A percentile compares a stretch with the other conserved stretches of the same genome.
phyloP scores from a whole-genome alignment of 2,329 filamentous ascomycete species.

The Sarocladiaceae sp. region DNA sequence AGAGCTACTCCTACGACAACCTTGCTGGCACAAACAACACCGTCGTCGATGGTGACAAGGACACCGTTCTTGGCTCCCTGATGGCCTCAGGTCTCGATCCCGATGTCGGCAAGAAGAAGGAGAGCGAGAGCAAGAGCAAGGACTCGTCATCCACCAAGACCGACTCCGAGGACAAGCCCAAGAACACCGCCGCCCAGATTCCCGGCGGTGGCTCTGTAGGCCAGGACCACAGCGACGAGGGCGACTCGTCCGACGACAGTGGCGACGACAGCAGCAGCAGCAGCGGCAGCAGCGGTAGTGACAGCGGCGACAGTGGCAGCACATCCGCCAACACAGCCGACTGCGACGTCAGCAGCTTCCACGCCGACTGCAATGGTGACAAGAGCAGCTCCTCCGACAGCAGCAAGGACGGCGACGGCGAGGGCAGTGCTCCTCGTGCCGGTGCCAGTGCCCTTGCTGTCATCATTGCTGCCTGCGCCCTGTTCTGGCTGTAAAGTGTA shows the following conservation, averaged over 20 bases:
- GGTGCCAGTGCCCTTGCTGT: constrained; percentile 32
- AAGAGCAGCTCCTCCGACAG: constrained; percentile 22
- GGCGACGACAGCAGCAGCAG: constrained; percentile 14
- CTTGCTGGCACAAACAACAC: constrained; percentile 67
- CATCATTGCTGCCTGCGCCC: constrained; percentile 29
- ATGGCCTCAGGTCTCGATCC: constrained; percentile 77
- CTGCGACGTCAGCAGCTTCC: constrained; percentile 28
- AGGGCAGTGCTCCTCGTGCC: constrained; percentile 12
- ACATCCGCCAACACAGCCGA: constrained; percentile 26
- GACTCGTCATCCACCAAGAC: constrained; percentile 13
- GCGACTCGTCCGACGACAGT: constrained; percentile 20
- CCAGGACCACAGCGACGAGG: constrained; percentile 19
- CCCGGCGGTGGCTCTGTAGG: constrained; percentile 25
- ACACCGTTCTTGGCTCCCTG: constrained; percentile 74
- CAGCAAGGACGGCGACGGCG: constrained; percentile 15
- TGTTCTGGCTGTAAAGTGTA: constrained; percentile 27
- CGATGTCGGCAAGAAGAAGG: constrained; percentile 36
- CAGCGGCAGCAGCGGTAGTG: constrained; percentile 16
- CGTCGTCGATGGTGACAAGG: constrained; percentile 69
- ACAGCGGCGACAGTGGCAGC: constrained; percentile 16
- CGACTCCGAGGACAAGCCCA: constrained; percentile 12
- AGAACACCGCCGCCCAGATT: constrained; percentile 22
- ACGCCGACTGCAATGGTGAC: constrained; percentile 26
- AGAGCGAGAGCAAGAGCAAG: constrained; percentile 26
- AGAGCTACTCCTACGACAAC: constrained; percentile 73